Percentiles rank a stretch among this genome's conserved stretches.
Conservation (phyloP, 2,329 filamentous ascomycete species). For the Clonostachys solani region DNA sequence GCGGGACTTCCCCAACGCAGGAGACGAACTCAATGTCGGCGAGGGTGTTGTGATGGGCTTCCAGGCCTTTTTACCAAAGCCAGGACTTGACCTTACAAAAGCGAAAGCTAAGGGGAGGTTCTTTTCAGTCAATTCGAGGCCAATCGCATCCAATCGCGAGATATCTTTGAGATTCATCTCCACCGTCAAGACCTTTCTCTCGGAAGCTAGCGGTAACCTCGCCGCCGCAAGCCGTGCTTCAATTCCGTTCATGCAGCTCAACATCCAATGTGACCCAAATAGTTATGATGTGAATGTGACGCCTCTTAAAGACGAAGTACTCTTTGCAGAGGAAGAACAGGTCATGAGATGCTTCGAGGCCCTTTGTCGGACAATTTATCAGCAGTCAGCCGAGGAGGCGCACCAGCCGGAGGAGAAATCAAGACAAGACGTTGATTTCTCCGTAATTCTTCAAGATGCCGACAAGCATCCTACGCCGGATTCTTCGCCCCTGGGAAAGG, state of each 20-base stretch:
- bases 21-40: too few species aligned
- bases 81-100: conserved; percentile 35
- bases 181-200: conserved; percentile 47
- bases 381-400: background rate
- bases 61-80: conserved; percentile 53
- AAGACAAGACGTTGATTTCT: too few species aligned
- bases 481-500: too few species aligned
- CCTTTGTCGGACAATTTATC: conserved; percentile 37
- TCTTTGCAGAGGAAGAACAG: conserved; percentile 54
- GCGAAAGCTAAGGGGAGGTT: conserved; percentile 47
- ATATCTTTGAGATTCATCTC: conserved; percentile 54
- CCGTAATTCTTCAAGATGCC: too few species aligned
- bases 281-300: conserved; percentile 72
- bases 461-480: too few species aligned
- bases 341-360: conserved; percentile 40
- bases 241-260: conserved; percentile 59
- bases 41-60: conserved; percentile 27
- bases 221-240: conserved; percentile 23
- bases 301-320: conserved; percentile 66
- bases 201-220: conserved; percentile 13
- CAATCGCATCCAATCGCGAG: conserved; percentile 50
- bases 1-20: background rate
- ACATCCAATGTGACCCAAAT: conserved; percentile 55
- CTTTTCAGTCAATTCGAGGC: conserved; percentile 65
- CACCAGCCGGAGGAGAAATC: too few species aligned